Conservation (phyloP, 768 basidiomycete species). For the Holtermannia corniformis region DNA sequence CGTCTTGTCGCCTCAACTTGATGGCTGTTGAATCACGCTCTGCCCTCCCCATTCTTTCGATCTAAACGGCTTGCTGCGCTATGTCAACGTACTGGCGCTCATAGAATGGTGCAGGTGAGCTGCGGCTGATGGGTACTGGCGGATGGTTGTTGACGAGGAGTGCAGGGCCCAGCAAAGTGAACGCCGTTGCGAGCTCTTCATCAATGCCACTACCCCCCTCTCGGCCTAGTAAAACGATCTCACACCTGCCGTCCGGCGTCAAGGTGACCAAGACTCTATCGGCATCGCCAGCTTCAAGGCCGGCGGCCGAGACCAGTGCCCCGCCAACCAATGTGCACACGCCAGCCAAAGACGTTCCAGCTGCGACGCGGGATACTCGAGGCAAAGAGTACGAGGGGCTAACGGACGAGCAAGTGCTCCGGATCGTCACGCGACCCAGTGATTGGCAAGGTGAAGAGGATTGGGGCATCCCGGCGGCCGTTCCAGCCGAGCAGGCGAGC, state of each 20-base stretch:
- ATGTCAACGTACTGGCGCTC: too few species aligned
- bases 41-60: too few species aligned
- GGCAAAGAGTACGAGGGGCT: constrained; percentile 15
- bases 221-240: background rate
- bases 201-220: background rate
- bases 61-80: too few species aligned
- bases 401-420: constrained; percentile 28
- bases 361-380: background rate
- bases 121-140: too few species aligned
- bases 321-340: background rate
- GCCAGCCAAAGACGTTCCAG: background rate
- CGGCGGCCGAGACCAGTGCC: too few species aligned
- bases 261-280: background rate
- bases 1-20: too few species aligned
- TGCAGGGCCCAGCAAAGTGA: too few species aligned
- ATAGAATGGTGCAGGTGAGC: too few species aligned
- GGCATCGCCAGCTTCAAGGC: background rate
- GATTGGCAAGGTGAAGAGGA: constrained; percentile 18
- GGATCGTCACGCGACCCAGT: constrained; percentile 16
- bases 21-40: too few species aligned
- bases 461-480: constrained; percentile 37
- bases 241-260: background rate
- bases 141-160: too few species aligned
- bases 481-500: constrained; percentile 12
- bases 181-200: background rate